Conservation (phyloP, 2,329 filamentous ascomycete species). For the Akanthomyces lecanii region DNA sequence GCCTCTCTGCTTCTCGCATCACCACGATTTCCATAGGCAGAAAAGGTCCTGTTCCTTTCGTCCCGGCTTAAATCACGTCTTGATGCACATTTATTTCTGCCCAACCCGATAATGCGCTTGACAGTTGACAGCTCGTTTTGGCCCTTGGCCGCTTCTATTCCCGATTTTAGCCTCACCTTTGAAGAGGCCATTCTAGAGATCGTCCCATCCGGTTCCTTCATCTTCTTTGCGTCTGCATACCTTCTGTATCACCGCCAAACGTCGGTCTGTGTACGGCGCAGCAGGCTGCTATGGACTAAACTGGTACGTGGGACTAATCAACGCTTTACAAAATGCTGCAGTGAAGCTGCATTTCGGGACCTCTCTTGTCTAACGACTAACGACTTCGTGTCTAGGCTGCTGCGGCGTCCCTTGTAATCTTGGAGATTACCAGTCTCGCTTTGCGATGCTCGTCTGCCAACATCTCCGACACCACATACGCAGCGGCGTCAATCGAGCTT, state of each 20-base stretch:
- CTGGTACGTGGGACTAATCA: neutral
- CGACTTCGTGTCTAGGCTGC: too few species aligned
- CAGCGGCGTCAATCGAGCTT: neutral
- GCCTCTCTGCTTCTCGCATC: too few species aligned
- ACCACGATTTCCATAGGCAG: too few species aligned
- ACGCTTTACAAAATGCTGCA: too few species aligned
- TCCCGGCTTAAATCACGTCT: too few species aligned
- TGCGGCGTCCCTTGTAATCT: neutral
- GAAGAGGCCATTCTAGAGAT: constrained; percentile 1
- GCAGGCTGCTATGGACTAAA: constrained; percentile 2
- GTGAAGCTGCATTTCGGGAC: too few species aligned
- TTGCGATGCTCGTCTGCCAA: neutral
- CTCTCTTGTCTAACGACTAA: too few species aligned
- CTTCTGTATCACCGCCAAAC: neutral
- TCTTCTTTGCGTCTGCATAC: neutral
- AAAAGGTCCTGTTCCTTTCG: too few species aligned
- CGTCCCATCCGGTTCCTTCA: neutral
- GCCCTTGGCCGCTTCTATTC: neutral
- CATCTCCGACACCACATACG: neutral
- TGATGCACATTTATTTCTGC: too few species aligned
- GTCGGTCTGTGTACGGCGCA: neutral
- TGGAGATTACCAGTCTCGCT: neutral
- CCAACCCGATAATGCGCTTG: too few species aligned
- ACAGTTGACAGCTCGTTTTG: neutral
- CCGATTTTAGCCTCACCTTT: neutral